Conservation (phyloP, 768 basidiomycete genomes). For the Podaxis mareebaensis region DNA sequence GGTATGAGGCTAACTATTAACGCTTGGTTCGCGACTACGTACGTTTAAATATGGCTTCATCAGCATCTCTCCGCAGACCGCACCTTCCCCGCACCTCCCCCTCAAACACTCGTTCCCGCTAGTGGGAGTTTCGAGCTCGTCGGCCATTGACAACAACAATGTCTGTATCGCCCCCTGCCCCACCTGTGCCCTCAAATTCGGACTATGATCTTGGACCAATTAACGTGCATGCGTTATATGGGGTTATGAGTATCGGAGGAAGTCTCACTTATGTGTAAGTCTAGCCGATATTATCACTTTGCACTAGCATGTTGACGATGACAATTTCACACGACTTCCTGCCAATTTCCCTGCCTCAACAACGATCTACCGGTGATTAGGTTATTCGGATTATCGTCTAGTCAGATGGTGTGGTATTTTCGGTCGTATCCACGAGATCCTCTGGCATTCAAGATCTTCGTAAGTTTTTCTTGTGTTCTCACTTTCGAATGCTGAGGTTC, state of each 20-base stretch:
- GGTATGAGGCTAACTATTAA: no score
- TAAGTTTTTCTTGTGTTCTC: not conserved
- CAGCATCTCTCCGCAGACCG: no score
- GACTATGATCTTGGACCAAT: not conserved
- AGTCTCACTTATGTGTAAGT: constrained; percentile 11
- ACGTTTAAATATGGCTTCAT: no score
- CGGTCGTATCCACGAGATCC: constrained; percentile 9
- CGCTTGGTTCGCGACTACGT: no score
- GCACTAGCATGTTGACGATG: not conserved
- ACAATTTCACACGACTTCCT: not conserved
- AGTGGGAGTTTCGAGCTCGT: no score
- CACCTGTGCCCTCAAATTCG: not conserved
- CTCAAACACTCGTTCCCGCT: no score
- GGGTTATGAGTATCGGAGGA: constrained; percentile 7
- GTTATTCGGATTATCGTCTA: not conserved
- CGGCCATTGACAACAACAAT: not conserved
- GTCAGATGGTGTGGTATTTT: constrained; percentile 9
- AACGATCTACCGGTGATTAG: not conserved
- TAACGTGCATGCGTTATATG: not conserved
- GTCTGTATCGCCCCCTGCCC: not conserved
- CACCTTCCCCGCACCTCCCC: no score
- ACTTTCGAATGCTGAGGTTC: no score
- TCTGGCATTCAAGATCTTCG: constrained; percentile 1
- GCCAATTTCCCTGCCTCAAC: not conserved
- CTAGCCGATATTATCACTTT: not conserved